Base-by-base conservation (phyloP, 2,329 filamentous ascomycete genomes). In the Hymenoscyphus linearis region DNA sequence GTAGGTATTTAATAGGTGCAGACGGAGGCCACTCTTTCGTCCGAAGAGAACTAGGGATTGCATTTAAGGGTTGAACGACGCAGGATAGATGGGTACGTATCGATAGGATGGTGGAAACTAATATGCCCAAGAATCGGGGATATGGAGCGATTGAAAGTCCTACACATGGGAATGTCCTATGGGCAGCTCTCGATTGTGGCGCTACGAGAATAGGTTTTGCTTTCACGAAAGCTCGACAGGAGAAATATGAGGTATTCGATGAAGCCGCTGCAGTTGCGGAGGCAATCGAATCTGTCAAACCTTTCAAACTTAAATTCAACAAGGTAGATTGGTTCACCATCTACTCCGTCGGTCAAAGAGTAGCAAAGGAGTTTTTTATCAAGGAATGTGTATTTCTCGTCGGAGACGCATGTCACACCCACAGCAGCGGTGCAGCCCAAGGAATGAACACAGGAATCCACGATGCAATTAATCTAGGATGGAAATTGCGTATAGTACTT, bases 371-470 rank as follows among this genome's bases (percentile, higher is more conserved):
- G 34, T 88, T 87, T 71, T 80, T 84, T 64, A 77, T 80, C 44
- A 75, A 81, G n/a, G 71, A 79, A 57, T 78, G 79, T n/a, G 76
- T 84, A 4, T 84, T 84, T 64, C 71, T 85, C 12, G 80, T 79
- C 0, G 82, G 82, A 0, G 82, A 85, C 67, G 80, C 82, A 22
- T 82, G 80, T 61, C 82, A 85, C 63, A 85, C 84, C 0, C 84
- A 87, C 67, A 83, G 79, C 0, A 84, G 84, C 1, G 86, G 86
- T 66, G 84, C 84, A 0, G 85, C 83, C 0, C 85, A 87, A 70
- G 85, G 81, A 3, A 80, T 82, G 77, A 83, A 83, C 63, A 79
- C 80, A 13, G 76, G 79, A 34, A 75, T 86, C 60, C 84, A 86
- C 67, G 85, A 87, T 62, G 78, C 84, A 5, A 82, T 84, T 63